A percentile compares a stretch with the other conserved stretches of the same genome.
These are phyloP conservation scores for Ophiostoma tasmaniense DNA, from an alignment of 2,329 filamentous ascomycete genomes.

Conservation along the genomic window DNA sequence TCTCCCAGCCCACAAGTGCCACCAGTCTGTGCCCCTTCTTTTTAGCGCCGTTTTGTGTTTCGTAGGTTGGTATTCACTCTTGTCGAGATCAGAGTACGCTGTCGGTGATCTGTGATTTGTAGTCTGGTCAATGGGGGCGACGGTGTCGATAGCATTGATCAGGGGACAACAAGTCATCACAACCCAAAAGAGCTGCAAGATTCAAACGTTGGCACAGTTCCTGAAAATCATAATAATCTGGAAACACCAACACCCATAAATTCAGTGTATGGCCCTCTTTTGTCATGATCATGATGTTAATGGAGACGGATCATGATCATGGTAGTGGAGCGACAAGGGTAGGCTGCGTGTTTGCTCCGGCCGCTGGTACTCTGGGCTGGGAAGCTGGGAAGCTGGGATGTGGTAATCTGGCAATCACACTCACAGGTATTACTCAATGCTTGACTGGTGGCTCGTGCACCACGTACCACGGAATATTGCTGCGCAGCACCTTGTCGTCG, in stretches of 20 bases:
- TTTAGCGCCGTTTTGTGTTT: not conserved
- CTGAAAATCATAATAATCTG: not conserved
- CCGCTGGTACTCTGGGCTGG: not conserved
- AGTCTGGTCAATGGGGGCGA: not conserved
- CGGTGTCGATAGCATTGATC: not conserved
- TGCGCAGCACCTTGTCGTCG: not conserved
- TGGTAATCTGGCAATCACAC: not conserved
- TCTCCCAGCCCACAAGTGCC: not conserved
- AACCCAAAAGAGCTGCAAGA: not conserved
- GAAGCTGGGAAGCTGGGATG: too few species aligned
- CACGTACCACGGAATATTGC: not conserved
- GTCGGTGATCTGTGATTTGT: not conserved
- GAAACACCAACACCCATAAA: not conserved
- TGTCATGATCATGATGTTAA: not conserved
- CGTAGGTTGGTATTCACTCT: not conserved
- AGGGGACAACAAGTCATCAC: not conserved
- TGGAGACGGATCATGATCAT: not conserved
- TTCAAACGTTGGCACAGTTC: not conserved
- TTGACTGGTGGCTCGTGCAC: not conserved
- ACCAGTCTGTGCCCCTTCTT: not conserved
- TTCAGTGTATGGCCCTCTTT: not conserved
- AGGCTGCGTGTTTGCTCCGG: not conserved
- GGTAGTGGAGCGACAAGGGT: not conserved
- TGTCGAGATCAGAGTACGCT: not conserved
- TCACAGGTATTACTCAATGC: not conserved